A percentile compares a stretch with the other conserved stretches of the same genome.
Evolutionary conservation across 805 yeast species (phyloP).

Genomic region (Zygosaccharomyces pseudorouxii): DNA sequence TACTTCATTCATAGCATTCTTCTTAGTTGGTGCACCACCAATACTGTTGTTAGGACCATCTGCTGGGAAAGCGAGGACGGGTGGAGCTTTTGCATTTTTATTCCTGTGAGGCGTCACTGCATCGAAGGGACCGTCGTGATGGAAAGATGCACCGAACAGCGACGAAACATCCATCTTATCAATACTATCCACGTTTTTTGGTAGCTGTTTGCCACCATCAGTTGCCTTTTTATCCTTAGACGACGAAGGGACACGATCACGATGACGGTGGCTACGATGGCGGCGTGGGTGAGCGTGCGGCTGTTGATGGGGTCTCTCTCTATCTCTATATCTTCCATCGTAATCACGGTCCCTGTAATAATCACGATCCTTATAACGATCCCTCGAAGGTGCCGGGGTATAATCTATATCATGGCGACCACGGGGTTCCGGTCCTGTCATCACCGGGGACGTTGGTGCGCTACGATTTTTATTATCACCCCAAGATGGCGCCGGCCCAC

Average conservation of each 20-base stretch:
- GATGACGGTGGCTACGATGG: slow-evolving; percentile 31
- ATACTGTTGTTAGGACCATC: slow-evolving; percentile 92
- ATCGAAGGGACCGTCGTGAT: slow-evolving; percentile 98
- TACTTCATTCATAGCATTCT: slow-evolving; percentile 64
- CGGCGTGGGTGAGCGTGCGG: slow-evolving; percentile 23
- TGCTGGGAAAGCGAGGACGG: slow-evolving; percentile 90
- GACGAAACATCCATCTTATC: slow-evolving; percentile 96
- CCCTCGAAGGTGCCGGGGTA: slow-evolving; percentile 5
- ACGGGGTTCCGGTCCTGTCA: slow-evolving; percentile 14
- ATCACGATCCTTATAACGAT: slow-evolving; percentile 19
- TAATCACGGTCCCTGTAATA: slow-evolving; percentile 14
- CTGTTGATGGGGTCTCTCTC: slow-evolving; percentile 11
- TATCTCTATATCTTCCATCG: slow-evolving; percentile 14
- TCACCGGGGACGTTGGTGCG: slow-evolving; percentile 2
- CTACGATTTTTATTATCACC: slow-evolving; percentile 6
- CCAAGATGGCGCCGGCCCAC: slow-evolving; percentile 12
- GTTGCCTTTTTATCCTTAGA: slow-evolving; percentile 31
- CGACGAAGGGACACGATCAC: slow-evolving; percentile 5
- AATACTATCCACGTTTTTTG: slow-evolving; percentile 84
- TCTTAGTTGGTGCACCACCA: slow-evolving; percentile 62
- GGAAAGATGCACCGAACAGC: slow-evolving; percentile 89
- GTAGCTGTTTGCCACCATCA: slow-evolving; percentile 42
- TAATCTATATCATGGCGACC: slow-evolving; percentile 19
- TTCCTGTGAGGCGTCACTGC: slow-evolving; percentile 97
- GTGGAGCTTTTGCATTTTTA: slow-evolving; percentile 69